Base-by-base conservation (phyloP, 805 yeast genomes). In the Cyberlindnera nakhonratchasimensis region DNA sequence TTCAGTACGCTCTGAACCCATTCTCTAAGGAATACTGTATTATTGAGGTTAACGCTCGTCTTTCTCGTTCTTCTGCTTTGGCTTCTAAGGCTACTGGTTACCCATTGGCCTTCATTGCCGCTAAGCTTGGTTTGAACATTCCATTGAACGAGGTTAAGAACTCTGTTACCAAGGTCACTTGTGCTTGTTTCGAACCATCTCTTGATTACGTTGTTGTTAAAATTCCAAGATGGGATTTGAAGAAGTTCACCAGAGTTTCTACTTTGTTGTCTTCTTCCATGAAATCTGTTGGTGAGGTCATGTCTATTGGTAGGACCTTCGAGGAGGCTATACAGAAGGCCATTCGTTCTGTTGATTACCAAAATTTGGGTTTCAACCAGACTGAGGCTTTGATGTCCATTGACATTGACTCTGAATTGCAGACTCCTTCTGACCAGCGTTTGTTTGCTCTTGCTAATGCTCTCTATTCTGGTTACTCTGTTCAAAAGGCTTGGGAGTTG, bases 11-110 rank as follows among this genome's bases (percentile, higher is more conserved):
- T 40, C 76, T 91, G 54, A 95, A 90, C 64, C 96, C 99, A 34
- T 91, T 89, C 66, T 95, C 96, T 23, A 77, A 87, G 56, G 98
- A 91, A 61, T 91, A 85, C 74, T 80, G 98, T 63, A 96, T 91
- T 50, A 93, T 91, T 59, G 99, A 91, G 70, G 99, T 91, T 50
- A 91, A 91, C 63, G 99, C 99, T 34, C 82, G 99, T 67, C 76
- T 91, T 56, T 90, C 97, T 28, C 82, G 99, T 62, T 93, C 98
- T 24, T 90, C 97, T 26, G 99, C 99, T 34, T 77, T 91, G 54
- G 99, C 99, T 28, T 91, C 98, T 28, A 91, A 91, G 70, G 99
- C 99, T 36, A 91, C 99, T 29, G 99, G 99, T 55, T 91, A 91
- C 65, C 99, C 99, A 53, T 79, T 91, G 58, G 99, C 99, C 45